These are phyloP conservation scores for Solanum commersonii DNA, from an alignment of 257 asterid species.

Conservation along the genomic window DNA sequence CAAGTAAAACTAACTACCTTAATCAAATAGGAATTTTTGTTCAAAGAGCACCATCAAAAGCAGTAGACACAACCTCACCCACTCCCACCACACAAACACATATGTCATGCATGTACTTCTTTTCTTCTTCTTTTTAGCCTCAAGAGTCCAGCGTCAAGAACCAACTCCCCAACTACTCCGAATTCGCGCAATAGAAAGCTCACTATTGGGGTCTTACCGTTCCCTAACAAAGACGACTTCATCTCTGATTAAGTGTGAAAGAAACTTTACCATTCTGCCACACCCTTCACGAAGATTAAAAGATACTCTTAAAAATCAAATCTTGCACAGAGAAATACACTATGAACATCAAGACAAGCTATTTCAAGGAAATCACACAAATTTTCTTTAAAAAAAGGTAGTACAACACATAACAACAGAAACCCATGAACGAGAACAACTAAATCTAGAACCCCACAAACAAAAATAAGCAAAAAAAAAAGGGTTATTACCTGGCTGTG, in stretches of 20 bases:
- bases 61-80: neutral
- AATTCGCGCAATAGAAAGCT: neutral
- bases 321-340: neutral
- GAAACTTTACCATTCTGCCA: neutral
- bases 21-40: neutral
- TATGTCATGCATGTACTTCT: neutral
- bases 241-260: neutral
- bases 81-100: neutral
- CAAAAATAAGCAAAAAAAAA: neutral
- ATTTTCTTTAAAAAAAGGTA: neutral
- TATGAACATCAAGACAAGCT: neutral
- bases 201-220: neutral
- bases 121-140: neutral
- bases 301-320: neutral
- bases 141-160: neutral
- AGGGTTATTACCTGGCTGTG: conserved; percentile 76
- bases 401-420: neutral
- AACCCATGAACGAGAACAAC: neutral
- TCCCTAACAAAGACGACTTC: neutral
- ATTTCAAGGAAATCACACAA: neutral
- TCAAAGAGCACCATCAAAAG: neutral
- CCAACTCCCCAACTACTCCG: neutral
- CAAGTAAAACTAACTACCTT: neutral
- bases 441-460: neutral
- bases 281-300: neutral